Conservation (phyloP, 2,329 filamentous ascomycete species). For the Trichoderma semiorbis region DNA sequence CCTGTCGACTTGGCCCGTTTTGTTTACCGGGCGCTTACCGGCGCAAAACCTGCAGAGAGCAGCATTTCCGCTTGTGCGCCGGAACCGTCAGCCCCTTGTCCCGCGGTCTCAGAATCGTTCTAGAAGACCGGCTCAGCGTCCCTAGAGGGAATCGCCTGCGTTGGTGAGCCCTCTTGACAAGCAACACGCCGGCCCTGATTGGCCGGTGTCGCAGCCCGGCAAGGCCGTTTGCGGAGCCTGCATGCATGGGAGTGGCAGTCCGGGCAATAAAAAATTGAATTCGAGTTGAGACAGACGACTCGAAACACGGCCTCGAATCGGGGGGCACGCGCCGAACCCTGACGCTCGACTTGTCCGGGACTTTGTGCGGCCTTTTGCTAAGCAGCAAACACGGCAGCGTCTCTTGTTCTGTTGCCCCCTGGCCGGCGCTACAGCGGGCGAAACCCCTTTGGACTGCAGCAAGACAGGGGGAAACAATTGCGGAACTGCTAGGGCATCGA, state of each 20-base stretch:
- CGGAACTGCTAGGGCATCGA: neutral
- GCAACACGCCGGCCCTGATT: neutral
- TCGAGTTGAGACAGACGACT: neutral
- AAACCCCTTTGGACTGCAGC: conserved; percentile 17
- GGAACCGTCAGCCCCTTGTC: conserved; percentile 25
- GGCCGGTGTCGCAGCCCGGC: neutral
- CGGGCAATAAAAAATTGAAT: neutral
- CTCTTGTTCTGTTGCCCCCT: neutral
- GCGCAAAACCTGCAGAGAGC: neutral
- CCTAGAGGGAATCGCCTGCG: conserved; percentile 6
- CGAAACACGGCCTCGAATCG: neutral
- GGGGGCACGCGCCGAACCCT: neutral
- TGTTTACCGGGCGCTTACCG: conserved; percentile 8
- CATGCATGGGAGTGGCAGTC: neutral
- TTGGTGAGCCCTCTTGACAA: neutral
- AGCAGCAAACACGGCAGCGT: neutral
- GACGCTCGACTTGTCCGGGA: neutral
- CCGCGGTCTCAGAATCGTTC: conserved; percentile 30
- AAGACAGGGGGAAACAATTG: neutral
- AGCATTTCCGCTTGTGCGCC: conserved; percentile 1
- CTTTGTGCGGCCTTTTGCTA: neutral
- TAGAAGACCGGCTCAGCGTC: conserved; percentile 25
- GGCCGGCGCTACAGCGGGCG: conserved; percentile 14
- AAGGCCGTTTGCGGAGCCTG: neutral
- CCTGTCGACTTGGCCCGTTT: neutral